Conservation (phyloP, 108 stramenopile species). For the Cyclostephanos tholiformis region DNA sequence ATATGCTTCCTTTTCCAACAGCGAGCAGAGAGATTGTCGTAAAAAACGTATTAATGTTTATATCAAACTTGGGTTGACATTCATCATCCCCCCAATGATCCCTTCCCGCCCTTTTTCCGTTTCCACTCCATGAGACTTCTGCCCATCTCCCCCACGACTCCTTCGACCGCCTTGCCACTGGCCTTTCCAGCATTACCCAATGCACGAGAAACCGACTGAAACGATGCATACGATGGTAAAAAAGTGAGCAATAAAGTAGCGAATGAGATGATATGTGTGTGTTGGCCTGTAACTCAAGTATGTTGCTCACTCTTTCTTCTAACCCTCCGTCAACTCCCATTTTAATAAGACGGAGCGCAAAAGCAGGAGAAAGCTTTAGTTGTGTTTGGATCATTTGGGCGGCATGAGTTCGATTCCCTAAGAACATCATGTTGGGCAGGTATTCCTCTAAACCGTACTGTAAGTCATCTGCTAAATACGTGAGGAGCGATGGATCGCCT, state of each 20-base stretch:
- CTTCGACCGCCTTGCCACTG: slow-evolving; percentile 31
- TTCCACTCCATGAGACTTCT: slow-evolving; percentile 31
- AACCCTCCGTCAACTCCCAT: slow-evolving; percentile 42
- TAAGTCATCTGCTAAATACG: slow-evolving; percentile 35
- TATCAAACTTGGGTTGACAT: background rate
- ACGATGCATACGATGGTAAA: background rate
- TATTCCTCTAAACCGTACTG: slow-evolving; percentile 28
- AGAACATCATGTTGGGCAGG: slow-evolving; percentile 43
- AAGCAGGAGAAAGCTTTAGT: slow-evolving; percentile 12
- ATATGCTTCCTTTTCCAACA: too few relatives aligned
- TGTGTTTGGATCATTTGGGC: slow-evolving; percentile 35
- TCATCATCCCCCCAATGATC: slow-evolving; percentile 12
- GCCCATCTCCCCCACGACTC: slow-evolving; percentile 26
- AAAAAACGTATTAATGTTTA: too few relatives aligned
- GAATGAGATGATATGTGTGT: background rate
- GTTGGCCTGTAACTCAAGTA: background rate
- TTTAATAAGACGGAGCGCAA: slow-evolving; percentile 23
- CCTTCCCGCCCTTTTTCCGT: slow-evolving; percentile 31
- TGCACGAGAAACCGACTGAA: slow-evolving; percentile 17
- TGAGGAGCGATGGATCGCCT: slow-evolving; percentile 38
- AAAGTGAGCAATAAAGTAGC: background rate
- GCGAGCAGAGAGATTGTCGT: too few relatives aligned
- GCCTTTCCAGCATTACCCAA: slow-evolving; percentile 28
- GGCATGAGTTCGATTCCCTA: slow-evolving; percentile 18
- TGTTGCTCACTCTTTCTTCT: slow-evolving; percentile 21